Evolutionary conservation across 306 rosid genomes (phyloP).

Genomic region (Phaseolus lunatus): DNA sequence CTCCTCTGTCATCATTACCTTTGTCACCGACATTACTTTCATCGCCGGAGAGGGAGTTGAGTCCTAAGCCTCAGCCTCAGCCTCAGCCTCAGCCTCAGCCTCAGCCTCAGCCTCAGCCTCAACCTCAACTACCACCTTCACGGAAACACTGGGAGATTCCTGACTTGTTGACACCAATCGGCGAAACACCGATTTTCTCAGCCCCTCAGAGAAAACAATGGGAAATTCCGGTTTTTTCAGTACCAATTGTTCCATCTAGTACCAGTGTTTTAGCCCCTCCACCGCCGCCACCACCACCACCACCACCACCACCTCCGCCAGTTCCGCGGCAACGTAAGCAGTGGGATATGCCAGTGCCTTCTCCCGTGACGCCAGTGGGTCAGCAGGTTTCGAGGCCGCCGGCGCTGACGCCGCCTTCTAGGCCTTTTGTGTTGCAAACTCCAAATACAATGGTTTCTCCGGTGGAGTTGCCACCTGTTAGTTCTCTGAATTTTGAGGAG

Average conservation of each 20-base stretch:
- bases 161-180: conserved; percentile 46
- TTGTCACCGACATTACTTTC: conserved; percentile 56
- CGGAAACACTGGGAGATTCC: conserved; percentile 62
- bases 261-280: conserved; percentile 40
- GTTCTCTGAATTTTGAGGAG: conserved; percentile 54
- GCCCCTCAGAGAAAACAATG: conserved; percentile 54
- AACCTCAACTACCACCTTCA: neutral
- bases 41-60: conserved; percentile 56
- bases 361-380: conserved; percentile 42
- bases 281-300: conserved; percentile 40
- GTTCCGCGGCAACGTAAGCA: conserved; percentile 43
- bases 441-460: conserved; percentile 62
- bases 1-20: conserved; percentile 51
- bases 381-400: conserved; percentile 65
- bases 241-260: conserved; percentile 32
- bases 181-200: conserved; percentile 38
- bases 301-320: conserved; percentile 27
- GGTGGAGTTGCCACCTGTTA: conserved; percentile 62
- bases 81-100: neutral
- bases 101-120: neutral
- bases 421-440: conserved; percentile 60
- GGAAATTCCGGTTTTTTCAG: conserved; percentile 54
- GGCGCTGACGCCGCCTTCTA: conserved; percentile 58
- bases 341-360: conserved; percentile 56
- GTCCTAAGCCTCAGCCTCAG: conserved; percentile 1